Evolutionary conservation across 306 rosid species (phyloP).

Genomic region (Castanea sativa): DNA sequence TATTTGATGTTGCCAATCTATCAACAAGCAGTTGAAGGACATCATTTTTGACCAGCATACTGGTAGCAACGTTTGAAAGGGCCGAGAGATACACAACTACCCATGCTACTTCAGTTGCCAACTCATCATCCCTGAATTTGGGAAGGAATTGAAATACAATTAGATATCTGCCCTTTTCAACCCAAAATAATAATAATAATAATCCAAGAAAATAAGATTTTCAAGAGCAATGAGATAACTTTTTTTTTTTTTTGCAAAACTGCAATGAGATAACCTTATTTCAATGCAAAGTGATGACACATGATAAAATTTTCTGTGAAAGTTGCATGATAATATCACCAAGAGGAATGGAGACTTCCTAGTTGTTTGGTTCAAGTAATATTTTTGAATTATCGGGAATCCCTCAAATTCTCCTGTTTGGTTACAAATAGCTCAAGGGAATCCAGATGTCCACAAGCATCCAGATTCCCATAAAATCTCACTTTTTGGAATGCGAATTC

Average conservation of each 20-base stretch:
- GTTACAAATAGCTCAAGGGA: no score
- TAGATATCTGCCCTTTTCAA: background rate
- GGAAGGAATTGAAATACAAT: slow-evolving; percentile 8
- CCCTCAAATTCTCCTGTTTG: no score
- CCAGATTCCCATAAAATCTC: no score
- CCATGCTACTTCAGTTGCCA: slow-evolving; percentile 97
- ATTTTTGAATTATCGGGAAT: no score
- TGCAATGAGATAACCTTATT: no score
- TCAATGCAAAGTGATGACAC: background rate
- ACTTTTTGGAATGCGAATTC: no score
- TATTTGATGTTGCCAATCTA: slow-evolving; percentile 72
- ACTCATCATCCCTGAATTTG: slow-evolving; percentile 80
- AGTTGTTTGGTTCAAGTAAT: no score
- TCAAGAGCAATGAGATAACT: background rate
- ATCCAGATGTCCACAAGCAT: no score
- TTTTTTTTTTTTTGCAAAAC: background rate
- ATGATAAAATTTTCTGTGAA: background rate
- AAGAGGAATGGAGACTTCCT: background rate
- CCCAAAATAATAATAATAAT: background rate
- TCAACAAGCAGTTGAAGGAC: slow-evolving; percentile 77
- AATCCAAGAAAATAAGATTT: background rate
- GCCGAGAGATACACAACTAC: slow-evolving; percentile 92
- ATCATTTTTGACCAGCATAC: slow-evolving; percentile 72
- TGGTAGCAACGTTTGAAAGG: slow-evolving; percentile 76
- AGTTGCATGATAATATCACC: background rate